phyloP scores from a whole-genome alignment of 129 eudicot species.

The carrot (Daucus carota) region DNA sequence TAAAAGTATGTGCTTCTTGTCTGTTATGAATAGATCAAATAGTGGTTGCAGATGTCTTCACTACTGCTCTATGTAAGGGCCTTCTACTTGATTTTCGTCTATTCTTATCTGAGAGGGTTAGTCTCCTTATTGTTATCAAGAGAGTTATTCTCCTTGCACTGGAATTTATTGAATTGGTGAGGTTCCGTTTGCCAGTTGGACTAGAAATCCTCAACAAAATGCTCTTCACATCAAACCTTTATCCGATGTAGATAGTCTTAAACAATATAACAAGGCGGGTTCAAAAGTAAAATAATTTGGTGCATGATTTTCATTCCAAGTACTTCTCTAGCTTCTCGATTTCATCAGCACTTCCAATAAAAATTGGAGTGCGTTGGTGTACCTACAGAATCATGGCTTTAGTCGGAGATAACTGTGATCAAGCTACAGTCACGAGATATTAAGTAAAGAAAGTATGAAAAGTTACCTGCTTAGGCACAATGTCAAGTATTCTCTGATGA shows the following conservation, averaged over 20 bases:
- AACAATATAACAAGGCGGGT: background rate
- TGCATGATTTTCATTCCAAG: conserved; percentile 32
- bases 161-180: conserved; percentile 1
- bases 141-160: background rate
- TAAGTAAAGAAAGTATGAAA: background rate
- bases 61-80: background rate
- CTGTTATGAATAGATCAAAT: background rate
- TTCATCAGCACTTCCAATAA: conserved; percentile 86
- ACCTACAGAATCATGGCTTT: conserved; percentile 35
- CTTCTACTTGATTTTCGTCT: background rate
- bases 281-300: background rate
- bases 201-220: too few relatives aligned
- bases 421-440: background rate
- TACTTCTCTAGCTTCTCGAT: conserved; percentile 58
- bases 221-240: too few relatives aligned
- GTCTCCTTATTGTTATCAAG: too few relatives aligned
- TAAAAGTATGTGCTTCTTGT: background rate
- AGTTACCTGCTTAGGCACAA: conserved; percentile 62
- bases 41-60: background rate
- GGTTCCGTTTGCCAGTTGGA: too few relatives aligned
- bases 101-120: background rate
- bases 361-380: conserved; percentile 89
- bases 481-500: conserved; percentile 69
- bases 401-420: conserved; percentile 1
- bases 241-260: background rate